phyloP scores from a whole-genome alignment of 306 rosid species.

The Cicer yamashitae region DNA sequence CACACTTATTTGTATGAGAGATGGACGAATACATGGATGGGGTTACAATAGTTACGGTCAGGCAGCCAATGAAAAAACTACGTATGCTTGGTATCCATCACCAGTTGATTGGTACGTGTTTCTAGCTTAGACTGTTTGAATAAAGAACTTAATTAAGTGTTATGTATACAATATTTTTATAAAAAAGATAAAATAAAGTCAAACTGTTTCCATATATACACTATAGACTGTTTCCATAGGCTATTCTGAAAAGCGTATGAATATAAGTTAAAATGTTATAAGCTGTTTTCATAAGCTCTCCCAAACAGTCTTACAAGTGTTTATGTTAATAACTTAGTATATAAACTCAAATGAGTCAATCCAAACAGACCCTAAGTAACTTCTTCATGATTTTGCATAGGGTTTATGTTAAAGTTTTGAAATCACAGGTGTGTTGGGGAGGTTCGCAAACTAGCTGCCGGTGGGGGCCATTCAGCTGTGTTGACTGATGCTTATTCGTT shows the following conservation, averaged over 20 bases:
- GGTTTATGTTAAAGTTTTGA: constrained; percentile 39
- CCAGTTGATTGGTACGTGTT: constrained; percentile 87
- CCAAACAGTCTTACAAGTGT: too few relatives aligned
- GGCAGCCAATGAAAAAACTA: constrained; percentile 89
- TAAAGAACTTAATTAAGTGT: too few relatives aligned
- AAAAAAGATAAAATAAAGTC: too few relatives aligned
- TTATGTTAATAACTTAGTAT: too few relatives aligned
- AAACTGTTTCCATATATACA: too few relatives aligned
- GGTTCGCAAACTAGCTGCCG: constrained; percentile 94
- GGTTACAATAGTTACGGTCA: constrained; percentile 97
- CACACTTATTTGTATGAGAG: constrained; percentile 72
- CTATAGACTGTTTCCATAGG: too few relatives aligned
- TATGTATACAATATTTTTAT: too few relatives aligned
- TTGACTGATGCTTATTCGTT: constrained; percentile 91
- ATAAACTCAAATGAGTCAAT: too few relatives aligned
- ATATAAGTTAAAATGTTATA: too few relatives aligned
- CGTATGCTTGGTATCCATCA: constrained; percentile 96
- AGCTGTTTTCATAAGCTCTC: too few relatives aligned
- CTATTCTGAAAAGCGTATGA: too few relatives aligned
- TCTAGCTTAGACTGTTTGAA: not conserved
- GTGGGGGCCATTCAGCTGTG: constrained; percentile 98
- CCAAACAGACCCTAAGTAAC: not conserved
- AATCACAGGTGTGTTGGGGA: constrained; percentile 85
- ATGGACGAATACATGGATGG: constrained; percentile 96
- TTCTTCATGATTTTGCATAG: constrained; percentile 19